phyloP scores from a whole-genome alignment of 441 rosid genomes.

The Mallotus repandus region DNA sequence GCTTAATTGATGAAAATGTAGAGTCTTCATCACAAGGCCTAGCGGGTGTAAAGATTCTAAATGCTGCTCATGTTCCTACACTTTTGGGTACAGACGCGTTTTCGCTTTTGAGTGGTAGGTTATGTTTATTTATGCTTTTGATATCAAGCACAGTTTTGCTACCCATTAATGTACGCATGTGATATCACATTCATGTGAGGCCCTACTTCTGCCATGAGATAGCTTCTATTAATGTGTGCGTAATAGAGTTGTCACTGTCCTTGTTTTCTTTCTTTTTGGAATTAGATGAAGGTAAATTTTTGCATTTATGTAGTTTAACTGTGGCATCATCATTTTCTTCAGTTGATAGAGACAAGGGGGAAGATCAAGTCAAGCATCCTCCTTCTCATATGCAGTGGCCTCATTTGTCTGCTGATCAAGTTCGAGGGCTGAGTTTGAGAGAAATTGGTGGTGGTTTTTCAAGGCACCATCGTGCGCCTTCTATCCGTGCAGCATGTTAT shows the following conservation, averaged over 20 bases:
- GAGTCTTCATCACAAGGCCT: slow-evolving; percentile 50
- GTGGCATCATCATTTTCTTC: slow-evolving; percentile 28
- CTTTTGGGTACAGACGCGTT: slow-evolving; percentile 85
- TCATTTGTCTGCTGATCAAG: slow-evolving; percentile 89
- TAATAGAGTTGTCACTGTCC: neutral
- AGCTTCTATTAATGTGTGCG: neutral
- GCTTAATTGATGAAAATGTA: slow-evolving; percentile 45
- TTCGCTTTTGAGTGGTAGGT: slow-evolving; percentile 92
- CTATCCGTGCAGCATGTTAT: slow-evolving; percentile 89
- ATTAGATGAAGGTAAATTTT: slow-evolving; percentile 6
- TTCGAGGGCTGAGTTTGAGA: slow-evolving; percentile 85
- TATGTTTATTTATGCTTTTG: slow-evolving; percentile 31
- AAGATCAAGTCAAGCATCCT: slow-evolving; percentile 39
- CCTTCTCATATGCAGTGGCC: slow-evolving; percentile 93
- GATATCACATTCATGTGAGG: neutral
- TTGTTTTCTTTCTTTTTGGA: slow-evolving; percentile 7
- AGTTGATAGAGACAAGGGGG: slow-evolving; percentile 55
- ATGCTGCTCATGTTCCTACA: slow-evolving; percentile 90
- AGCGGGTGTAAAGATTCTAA: slow-evolving; percentile 50
- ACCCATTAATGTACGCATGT: neutral
- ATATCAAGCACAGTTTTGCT: neutral
- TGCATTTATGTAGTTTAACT: slow-evolving; percentile 17
- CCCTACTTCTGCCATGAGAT: neutral
- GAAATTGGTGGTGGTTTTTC: slow-evolving; percentile 99
- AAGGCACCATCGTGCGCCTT: slow-evolving; percentile 96